These are phyloP conservation scores for Dactylellina leptospora DNA, from an alignment of 2,329 filamentous ascomycete species.

Conservation along the genomic window DNA sequence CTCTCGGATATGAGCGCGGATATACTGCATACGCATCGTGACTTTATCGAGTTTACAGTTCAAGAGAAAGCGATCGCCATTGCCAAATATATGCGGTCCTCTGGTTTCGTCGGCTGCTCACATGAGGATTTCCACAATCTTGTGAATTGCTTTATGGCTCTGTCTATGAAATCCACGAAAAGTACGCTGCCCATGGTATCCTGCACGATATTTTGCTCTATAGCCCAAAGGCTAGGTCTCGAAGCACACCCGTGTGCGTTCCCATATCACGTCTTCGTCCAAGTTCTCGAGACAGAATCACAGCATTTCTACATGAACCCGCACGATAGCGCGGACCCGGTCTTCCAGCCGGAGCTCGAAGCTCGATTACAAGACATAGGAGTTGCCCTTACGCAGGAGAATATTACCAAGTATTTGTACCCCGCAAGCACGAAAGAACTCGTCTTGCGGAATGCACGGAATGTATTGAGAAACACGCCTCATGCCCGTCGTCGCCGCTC, in stretches of 20 bases:
- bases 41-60: conserved; percentile 68
- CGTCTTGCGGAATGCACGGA: conserved; percentile 78
- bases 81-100: conserved; percentile 73
- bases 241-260: conserved; percentile 81
- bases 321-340: conserved; percentile 30
- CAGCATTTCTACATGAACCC: conserved; percentile 67
- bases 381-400: conserved; percentile 58
- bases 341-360: conserved; percentile 34
- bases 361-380: conserved; percentile 59
- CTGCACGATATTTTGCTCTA: conserved; percentile 81
- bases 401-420: conserved; percentile 62
- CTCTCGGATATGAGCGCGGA: conserved; percentile 59
- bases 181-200: conserved; percentile 87
- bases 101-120: conserved; percentile 73
- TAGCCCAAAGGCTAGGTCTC: conserved; percentile 78
- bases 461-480: conserved; percentile 78
- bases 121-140: conserved; percentile 77
- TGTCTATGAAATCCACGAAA: conserved; percentile 75
- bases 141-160: conserved; percentile 85
- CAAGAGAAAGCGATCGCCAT: conserved; percentile 74
- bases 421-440: conserved; percentile 73
- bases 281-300: conserved; percentile 69
- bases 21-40: conserved; percentile 60
- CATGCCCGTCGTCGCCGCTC: conserved; percentile 61
- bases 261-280: conserved; percentile 83